Evolutionary conservation across 1,284 basidiomycete genomes (phyloP).

Genomic region (Sanghuangporus baumii): DNA sequence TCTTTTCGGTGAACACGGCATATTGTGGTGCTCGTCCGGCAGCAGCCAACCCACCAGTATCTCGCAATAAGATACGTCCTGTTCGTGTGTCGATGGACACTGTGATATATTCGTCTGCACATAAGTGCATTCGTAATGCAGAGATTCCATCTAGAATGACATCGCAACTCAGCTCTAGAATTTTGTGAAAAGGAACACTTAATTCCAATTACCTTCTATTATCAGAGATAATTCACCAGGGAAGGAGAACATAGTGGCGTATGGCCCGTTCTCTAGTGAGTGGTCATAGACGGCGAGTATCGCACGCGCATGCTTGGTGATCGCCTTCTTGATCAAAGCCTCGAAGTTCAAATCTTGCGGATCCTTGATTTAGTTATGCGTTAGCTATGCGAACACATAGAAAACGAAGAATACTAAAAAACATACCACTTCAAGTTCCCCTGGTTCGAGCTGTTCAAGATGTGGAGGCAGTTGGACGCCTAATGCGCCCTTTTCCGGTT

Average conservation of each 20-base stretch:
- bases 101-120: constrained; percentile 65
- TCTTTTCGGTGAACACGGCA: constrained; percentile 42
- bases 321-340: constrained; percentile 49
- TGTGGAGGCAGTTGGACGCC: constrained; percentile 45
- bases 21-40: constrained; percentile 63
- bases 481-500: constrained; percentile 54
- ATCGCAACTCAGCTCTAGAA: not conserved
- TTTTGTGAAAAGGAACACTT: constrained; percentile 9
- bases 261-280: constrained; percentile 45
- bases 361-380: constrained; percentile 37
- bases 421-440: constrained; percentile 44
- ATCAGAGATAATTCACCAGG: constrained; percentile 50
- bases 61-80: constrained; percentile 61
- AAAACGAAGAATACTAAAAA: not conserved
- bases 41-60: constrained; percentile 70
- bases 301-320: constrained; percentile 54
- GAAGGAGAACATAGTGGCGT: constrained; percentile 51
- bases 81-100: constrained; percentile 70
- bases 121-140: constrained; percentile 59
- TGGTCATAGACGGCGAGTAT: constrained; percentile 51
- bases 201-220: constrained; percentile 41
- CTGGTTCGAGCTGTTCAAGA: constrained; percentile 34
- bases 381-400: not conserved
- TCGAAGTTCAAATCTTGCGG: constrained; percentile 67
- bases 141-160: constrained; percentile 39